Evolutionary conservation across 1,139 yeast species (phyloP), one percentile per base, ranked within the genome.

Genomic region (Diutina pseudorugosa): DNA sequence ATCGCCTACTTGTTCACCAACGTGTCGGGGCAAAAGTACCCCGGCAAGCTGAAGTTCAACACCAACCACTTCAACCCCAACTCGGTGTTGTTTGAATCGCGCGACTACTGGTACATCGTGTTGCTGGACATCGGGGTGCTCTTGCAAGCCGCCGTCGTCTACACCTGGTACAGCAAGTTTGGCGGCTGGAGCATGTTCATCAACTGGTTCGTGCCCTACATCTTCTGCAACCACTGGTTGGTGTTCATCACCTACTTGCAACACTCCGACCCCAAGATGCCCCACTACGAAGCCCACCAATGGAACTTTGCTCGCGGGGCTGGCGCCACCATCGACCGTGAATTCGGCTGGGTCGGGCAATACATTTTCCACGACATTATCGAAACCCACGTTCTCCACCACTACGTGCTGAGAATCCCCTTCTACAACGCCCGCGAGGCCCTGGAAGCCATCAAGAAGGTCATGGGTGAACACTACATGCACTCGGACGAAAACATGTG

Each of bases 271-370:
- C 73, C 79, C 30, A 59, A 70, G 45, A 71, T 80, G 73, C 83
- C 85, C 47, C 85, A 80, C 63, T 80, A 80, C 62, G 75, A 74
- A 55, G 74, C 76, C 54, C 60, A 65, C 47, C 80, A 79, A 64
- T 80, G 85, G 85, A 79, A 72, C 53, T 80, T 80, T 60, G 83
- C 83, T 44, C 73, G 83, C 66, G 85, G 85, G 61, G 85, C 85
- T 47, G 84, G 84, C 55, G 80, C 83, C 49, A 80, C 85, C 52
- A 77, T 80, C 56, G 85, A 80, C 62, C 71, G 85, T 64, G 72
- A 79, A 58, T 79, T 77, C 61, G 84, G 84, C n/a, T 77, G 78
- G 59, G 66, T 77, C 54, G 85, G 84, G 55, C 68, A 71, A 61
- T 71, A 74, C 66, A 71, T 79, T 58, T 79, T 80, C 76, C 85